Conservation (phyloP, 176 grass and related monocot genomes). For the Eragrostis nindensis region DNA sequence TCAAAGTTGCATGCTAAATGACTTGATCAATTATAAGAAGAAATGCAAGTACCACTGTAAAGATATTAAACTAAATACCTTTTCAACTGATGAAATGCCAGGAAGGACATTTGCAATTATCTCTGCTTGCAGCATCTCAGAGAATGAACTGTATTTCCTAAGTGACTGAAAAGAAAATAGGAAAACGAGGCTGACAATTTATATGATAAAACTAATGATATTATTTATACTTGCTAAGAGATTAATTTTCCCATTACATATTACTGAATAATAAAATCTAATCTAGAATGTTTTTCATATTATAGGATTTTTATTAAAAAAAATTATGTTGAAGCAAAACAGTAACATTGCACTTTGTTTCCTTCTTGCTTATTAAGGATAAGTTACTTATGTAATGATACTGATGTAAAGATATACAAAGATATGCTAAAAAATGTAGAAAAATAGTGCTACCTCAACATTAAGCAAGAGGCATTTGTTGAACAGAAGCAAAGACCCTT, state of each 20-base stretch:
- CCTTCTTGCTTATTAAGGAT: neutral
- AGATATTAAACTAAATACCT: constrained; percentile 49
- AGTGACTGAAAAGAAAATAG: constrained; percentile 59
- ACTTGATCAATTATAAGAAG: constrained; percentile 12
- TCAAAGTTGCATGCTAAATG: neutral
- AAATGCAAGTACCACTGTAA: neutral
- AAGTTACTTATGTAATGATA: constrained; percentile 11
- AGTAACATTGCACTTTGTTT: neutral
- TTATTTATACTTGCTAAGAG: neutral
- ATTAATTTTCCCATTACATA: constrained; percentile 19
- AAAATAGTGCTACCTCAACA: constrained; percentile 60
- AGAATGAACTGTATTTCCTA: constrained; percentile 65
- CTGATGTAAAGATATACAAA: constrained; percentile 5
- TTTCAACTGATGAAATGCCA: constrained; percentile 68
- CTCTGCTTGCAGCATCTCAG: constrained; percentile 79
- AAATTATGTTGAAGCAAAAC: neutral
- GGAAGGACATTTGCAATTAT: constrained; percentile 83
- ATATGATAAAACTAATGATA: neutral
- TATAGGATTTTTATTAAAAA: neutral
- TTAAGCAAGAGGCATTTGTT: constrained; percentile 92
- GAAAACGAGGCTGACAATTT: constrained; percentile 11
- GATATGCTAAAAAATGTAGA: constrained; percentile 5
- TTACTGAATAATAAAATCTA: constrained; percentile 1
- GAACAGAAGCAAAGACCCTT: constrained; percentile 77
- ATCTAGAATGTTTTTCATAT: neutral